Percentiles rank a stretch among this genome's conserved stretches.
Conservation (phyloP, 805 yeast genomes). For the Candida montana region DNA sequence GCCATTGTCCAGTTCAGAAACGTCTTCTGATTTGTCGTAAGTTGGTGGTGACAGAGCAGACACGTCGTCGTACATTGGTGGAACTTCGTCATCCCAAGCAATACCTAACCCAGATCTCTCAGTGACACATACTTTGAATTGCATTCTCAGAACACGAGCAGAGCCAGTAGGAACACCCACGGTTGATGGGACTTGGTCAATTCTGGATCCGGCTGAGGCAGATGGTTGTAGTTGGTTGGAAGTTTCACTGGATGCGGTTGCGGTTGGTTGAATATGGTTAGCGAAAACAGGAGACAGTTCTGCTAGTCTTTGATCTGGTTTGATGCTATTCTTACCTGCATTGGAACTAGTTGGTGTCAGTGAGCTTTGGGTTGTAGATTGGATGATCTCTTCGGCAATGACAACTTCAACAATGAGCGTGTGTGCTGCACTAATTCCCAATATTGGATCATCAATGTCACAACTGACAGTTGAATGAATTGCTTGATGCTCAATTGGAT, state of each 20-base stretch:
- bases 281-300: conserved; percentile 40
- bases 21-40: conserved; percentile 38
- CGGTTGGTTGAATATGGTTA: conserved; percentile 26
- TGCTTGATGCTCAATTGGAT: conserved; percentile 25
- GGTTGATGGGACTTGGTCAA: conserved; percentile 1
- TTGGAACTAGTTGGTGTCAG: conserved; percentile 29
- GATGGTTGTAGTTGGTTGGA: conserved; percentile 10
- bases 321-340: conserved; percentile 9
- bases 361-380: conserved; percentile 30
- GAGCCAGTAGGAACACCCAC: conserved; percentile 87
- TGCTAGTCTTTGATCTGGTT: conserved; percentile 36
- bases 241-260: conserved; percentile 19
- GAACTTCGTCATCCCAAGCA: conserved; percentile 99
- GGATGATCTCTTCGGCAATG: conserved; percentile 85
- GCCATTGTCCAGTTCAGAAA: conserved; percentile 10
- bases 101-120: conserved; percentile 95
- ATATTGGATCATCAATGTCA: conserved; percentile 74
- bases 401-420: conserved; percentile 78
- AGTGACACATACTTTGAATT: conserved; percentile 74
- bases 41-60: conserved; percentile 82
- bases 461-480: conserved; percentile 54
- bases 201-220: neutral
- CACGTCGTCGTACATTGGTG: conserved; percentile 90
- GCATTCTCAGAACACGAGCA: conserved; percentile 93
- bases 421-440: conserved; percentile 76